These are phyloP conservation scores for Thermochaetoides thermophila DNA, from an alignment of 495 filamentous ascomycete genomes.

Conservation along the genomic window DNA sequence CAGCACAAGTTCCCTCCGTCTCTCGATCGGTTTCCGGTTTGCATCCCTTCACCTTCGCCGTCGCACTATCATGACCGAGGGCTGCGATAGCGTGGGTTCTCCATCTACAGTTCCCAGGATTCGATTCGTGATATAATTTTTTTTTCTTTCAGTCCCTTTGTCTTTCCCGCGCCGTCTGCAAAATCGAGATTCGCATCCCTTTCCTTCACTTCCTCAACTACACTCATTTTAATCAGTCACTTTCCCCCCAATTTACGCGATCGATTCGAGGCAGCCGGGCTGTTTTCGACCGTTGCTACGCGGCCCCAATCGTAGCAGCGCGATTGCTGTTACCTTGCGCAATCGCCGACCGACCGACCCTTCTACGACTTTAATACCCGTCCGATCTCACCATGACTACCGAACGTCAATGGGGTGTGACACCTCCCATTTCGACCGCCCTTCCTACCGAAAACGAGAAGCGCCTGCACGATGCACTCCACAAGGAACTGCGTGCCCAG, in stretches of 20 bases:
- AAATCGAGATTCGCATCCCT: no score
- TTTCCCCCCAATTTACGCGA: no score
- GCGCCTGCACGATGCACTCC: constrained; percentile 56
- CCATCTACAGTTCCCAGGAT: no score
- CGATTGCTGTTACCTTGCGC: no score
- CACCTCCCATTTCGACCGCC: constrained; percentile 62
- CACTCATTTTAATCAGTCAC: constrained; percentile 1
- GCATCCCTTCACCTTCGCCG: neutral
- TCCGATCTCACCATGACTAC: constrained; percentile 11
- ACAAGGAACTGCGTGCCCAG: constrained; percentile 68
- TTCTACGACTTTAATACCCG: neutral
- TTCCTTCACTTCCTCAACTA: no score
- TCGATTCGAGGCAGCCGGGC: neutral
- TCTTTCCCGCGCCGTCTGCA: neutral
- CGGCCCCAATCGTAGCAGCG: neutral
- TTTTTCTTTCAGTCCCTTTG: neutral
- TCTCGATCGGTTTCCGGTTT: neutral
- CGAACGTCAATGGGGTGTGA: constrained; percentile 53
- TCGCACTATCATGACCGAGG: constrained; percentile 4
- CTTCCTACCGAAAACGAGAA: constrained; percentile 64
- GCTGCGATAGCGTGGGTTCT: neutral
- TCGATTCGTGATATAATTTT: neutral
- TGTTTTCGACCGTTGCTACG: neutral
- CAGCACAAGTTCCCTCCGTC: neutral
- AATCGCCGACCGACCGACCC: neutral